A percentile compares a stretch with the other conserved stretches of the same genome.
phyloP scores from a whole-genome alignment of 768 basidiomycete genomes.

The Trametes cingulata region DNA sequence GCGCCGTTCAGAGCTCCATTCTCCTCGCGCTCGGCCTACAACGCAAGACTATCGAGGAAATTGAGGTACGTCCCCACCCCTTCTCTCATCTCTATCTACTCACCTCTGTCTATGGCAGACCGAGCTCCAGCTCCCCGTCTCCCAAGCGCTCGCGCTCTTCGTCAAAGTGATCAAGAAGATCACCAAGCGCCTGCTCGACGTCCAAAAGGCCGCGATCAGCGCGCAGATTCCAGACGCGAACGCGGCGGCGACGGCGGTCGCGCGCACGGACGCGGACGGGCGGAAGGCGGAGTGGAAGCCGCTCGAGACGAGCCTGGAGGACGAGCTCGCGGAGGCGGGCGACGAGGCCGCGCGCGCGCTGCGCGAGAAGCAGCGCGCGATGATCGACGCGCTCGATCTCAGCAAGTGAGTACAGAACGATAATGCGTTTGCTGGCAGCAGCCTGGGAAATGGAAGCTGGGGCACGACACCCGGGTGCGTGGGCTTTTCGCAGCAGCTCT shows the following conservation, averaged over 20 bases:
- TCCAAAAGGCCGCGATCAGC: slow-evolving; percentile 78
- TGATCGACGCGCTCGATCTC: slow-evolving; percentile 87
- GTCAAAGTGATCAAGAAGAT: slow-evolving; percentile 89
- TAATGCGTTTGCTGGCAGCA: not conserved
- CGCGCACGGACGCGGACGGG: slow-evolving; percentile 23
- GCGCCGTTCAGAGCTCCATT: slow-evolving; percentile 90
- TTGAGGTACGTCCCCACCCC: slow-evolving; percentile 59
- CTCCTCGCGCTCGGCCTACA: slow-evolving; percentile 88
- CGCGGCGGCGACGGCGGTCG: slow-evolving; percentile 26
- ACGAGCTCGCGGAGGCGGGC: slow-evolving; percentile 60
- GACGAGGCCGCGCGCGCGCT: slow-evolving; percentile 55
- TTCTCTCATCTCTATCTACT: not conserved
- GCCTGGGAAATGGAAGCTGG: not conserved
- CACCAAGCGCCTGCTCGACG: slow-evolving; percentile 67
- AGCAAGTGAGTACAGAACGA: slow-evolving; percentile 66
- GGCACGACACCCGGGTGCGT: not conserved
- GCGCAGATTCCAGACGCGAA: slow-evolving; percentile 55
- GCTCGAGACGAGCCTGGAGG: slow-evolving; percentile 34
- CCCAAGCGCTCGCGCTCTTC: slow-evolving; percentile 87
- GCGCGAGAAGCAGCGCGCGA: slow-evolving; percentile 76
- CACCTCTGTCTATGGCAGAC: slow-evolving; percentile 40
- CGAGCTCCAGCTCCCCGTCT: slow-evolving; percentile 82
- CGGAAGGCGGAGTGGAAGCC: slow-evolving; percentile 22
- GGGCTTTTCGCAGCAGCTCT: not conserved
- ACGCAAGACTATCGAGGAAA: slow-evolving; percentile 83